Percentiles rank a stretch among this genome's conserved stretches.
phyloP scores from a whole-genome alignment of 306 rosid species.

The Lagenaria siceraria region DNA sequence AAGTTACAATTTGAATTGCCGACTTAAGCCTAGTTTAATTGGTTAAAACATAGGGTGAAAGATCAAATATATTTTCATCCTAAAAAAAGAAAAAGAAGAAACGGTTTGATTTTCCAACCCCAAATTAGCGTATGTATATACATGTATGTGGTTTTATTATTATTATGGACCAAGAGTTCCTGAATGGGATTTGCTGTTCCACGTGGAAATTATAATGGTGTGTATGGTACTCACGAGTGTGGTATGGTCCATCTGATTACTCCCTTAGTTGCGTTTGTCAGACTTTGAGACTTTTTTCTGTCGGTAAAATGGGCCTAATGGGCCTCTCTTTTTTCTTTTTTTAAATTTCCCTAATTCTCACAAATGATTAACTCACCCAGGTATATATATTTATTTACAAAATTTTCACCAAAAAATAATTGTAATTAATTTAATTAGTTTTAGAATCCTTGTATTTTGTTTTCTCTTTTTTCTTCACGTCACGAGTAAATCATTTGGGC shows the following conservation, averaged over 20 bases:
- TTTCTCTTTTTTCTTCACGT: no score
- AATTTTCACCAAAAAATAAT: background rate
- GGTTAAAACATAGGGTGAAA: no score
- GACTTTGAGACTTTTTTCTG: background rate
- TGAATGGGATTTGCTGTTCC: background rate
- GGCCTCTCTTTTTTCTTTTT: background rate
- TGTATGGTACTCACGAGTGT: background rate
- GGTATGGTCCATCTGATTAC: background rate
- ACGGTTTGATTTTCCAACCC: background rate
- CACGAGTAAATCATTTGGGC: constrained; percentile 3
- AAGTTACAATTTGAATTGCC: no score
- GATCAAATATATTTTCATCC: no score
- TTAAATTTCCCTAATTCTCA: no score
- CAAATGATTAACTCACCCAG: background rate
- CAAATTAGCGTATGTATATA: background rate
- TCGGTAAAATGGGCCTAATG: background rate
- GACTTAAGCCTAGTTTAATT: no score
- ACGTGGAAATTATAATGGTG: background rate
- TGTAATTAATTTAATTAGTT: background rate
- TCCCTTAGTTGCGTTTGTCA: background rate
- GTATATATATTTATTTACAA: no score
- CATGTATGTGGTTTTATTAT: background rate
- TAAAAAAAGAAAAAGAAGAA: no score
- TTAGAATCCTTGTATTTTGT: background rate
- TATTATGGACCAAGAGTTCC: background rate